These are phyloP conservation scores for Aquilaria sinensis DNA, from an alignment of 345 rosid species.

Conservation along the genomic window DNA sequence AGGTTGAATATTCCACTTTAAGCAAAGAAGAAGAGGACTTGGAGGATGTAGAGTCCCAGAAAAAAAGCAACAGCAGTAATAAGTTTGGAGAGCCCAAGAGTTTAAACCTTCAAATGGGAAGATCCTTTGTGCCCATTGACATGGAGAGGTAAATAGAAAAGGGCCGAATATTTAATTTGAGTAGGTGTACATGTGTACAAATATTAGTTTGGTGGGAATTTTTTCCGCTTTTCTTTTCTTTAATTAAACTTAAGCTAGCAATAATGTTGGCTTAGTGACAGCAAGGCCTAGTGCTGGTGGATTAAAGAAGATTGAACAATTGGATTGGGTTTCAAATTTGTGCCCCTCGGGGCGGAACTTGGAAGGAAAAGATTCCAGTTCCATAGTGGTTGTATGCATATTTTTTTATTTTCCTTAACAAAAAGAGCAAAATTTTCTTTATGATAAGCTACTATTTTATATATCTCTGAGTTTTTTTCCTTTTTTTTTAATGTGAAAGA, in stretches of 20 bases:
- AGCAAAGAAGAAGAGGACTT: slow-evolving; percentile 34
- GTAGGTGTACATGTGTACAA: slow-evolving; percentile 6
- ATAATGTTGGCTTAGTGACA: slow-evolving; percentile 24
- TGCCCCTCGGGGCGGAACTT: too few relatives aligned
- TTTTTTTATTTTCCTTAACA: too few relatives aligned
- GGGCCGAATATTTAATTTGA: background rate
- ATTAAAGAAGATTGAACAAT: too few relatives aligned
- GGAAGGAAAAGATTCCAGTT: too few relatives aligned
- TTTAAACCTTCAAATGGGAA: slow-evolving; percentile 29
- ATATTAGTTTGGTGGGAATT: slow-evolving; percentile 6
- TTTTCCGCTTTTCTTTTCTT: slow-evolving; percentile 2
- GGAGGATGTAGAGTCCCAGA: slow-evolving; percentile 44
- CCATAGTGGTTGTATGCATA: too few relatives aligned
- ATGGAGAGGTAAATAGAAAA: slow-evolving; percentile 28
- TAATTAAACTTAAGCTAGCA: slow-evolving; percentile 16
- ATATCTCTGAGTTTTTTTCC: too few relatives aligned
- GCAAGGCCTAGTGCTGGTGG: background rate
- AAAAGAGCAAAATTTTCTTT: too few relatives aligned
- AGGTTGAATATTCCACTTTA: slow-evolving; percentile 35
- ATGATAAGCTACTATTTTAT: too few relatives aligned
- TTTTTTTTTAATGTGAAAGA: too few relatives aligned
- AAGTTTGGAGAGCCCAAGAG: slow-evolving; percentile 14
- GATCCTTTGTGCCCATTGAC: slow-evolving; percentile 21
- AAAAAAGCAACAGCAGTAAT: slow-evolving; percentile 4
- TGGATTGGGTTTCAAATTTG: too few relatives aligned